Conservation (phyloP, 2,329 filamentous ascomycete species). For the Aspergillus udagawae region DNA sequence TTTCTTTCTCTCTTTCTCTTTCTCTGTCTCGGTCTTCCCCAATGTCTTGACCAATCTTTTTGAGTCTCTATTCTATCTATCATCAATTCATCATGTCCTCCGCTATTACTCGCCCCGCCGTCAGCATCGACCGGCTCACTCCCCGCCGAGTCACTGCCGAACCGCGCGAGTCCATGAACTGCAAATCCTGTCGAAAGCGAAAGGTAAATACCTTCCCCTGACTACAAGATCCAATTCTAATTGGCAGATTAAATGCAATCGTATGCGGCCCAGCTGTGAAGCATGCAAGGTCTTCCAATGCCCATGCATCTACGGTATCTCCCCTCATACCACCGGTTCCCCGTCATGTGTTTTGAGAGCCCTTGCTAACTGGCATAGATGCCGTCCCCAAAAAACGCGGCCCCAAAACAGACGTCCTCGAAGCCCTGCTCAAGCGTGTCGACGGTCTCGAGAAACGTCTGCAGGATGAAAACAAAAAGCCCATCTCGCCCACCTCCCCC, state of each 20-base stretch:
- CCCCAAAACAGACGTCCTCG: constrained; percentile 83
- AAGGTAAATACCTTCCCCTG: constrained; percentile 58
- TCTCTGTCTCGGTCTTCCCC: background rate
- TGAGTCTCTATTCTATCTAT: background rate
- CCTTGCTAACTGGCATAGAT: no score
- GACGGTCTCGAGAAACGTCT: constrained; percentile 79
- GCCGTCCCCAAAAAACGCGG: constrained; percentile 86
- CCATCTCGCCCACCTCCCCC: constrained; percentile 41
- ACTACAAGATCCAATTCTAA: constrained; percentile 1
- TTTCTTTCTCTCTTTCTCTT: background rate
- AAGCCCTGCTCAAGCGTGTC: constrained; percentile 77
- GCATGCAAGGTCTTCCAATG: constrained; percentile 87
- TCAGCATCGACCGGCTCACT: constrained; percentile 75
- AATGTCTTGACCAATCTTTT: background rate
- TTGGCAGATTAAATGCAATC: constrained; percentile 77
- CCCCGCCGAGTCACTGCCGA: constrained; percentile 68
- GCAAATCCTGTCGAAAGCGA: constrained; percentile 87
- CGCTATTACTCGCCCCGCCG: constrained; percentile 67
- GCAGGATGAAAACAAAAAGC: constrained; percentile 58
- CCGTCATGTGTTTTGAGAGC: no score
- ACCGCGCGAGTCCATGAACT: constrained; percentile 88
- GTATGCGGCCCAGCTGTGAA: constrained; percentile 77
- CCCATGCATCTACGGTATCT: constrained; percentile 78
- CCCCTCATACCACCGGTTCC: constrained; percentile 7
- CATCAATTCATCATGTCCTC: background rate